These are phyloP conservation scores for Parathielavia hyrcaniae DNA, from an alignment of 495 filamentous ascomycete genomes.

Conservation along the genomic window DNA sequence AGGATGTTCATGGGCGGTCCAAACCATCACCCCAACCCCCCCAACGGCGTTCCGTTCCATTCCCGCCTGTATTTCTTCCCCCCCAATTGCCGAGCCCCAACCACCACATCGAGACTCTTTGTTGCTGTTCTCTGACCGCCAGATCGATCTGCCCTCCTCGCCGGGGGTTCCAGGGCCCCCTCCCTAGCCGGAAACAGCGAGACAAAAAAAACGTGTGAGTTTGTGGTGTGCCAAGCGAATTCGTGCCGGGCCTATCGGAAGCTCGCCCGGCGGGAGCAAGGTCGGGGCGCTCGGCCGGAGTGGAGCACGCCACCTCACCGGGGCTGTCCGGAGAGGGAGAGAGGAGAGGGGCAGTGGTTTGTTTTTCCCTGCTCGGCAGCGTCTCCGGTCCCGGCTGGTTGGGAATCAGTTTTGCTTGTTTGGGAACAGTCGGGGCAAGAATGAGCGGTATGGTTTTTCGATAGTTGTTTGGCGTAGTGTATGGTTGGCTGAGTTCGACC, in stretches of 20 bases:
- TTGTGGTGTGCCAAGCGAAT: not conserved
- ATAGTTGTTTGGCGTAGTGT: not conserved
- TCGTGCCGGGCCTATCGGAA: not conserved
- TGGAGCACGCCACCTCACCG: too few species aligned
- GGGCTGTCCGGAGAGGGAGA: too few species aligned
- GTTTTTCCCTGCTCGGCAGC: not conserved
- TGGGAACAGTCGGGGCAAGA: not conserved
- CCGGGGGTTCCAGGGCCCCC: not conserved
- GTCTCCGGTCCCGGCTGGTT: not conserved
- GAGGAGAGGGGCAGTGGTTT: not conserved
- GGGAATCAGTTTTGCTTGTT: not conserved
- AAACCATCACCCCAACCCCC: too few species aligned
- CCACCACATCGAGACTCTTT: too few species aligned
- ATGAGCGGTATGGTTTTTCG: not conserved
- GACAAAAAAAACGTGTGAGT: too few species aligned
- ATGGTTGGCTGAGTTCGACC: not conserved
- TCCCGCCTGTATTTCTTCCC: too few species aligned
- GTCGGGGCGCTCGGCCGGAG: not conserved
- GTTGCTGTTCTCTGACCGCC: too few species aligned
- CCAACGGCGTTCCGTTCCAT: too few species aligned
- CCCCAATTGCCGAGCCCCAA: too few species aligned
- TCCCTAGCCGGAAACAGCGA: too few species aligned
- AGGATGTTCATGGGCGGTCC: too few species aligned
- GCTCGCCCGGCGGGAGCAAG: too few species aligned
- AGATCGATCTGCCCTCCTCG: not conserved